Evolutionary conservation across 495 filamentous ascomycete species (phyloP), one percentile per base, ranked within the genome.

Genomic region (Hypoxylon intermedium): DNA sequence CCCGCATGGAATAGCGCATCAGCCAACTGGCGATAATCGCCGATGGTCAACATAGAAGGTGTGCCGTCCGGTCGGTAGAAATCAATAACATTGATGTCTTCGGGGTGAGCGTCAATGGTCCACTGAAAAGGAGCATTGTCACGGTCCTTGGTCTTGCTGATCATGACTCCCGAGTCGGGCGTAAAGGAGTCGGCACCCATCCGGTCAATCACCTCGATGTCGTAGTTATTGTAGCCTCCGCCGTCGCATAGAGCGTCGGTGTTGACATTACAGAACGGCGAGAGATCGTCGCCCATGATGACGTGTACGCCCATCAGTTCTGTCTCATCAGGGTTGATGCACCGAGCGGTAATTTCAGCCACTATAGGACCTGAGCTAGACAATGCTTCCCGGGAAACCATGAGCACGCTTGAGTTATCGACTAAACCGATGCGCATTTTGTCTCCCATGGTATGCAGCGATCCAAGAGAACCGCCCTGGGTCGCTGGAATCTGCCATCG

Each of bases 1-100:
- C 75, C 75, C 2, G 74, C 75, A 48, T 77, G 75, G 71, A 77
- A 77, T 5, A 76, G 45, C 11, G 75, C 75, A 47, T 77, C 75
- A 16, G 68, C 67, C 9, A 77, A 58, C 53, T 77, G 75, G 7
- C 75, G 68, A 43, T 77, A 77, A 37, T 77, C 75, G 18, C 74
- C 75, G 9, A 76, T 58, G 1, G 67, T 73, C 31, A 74, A 53
- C 56, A 47, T 63, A 5, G 57, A 38, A 11, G 64, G 42, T 3
- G 69, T 63, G 23, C 71, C 71, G 26, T 72, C 65, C 12, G 71
- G 71, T 2, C 71, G 47, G 61, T 68, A 65, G 60, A 70, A 74
- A 15, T 74, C 69, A 7, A 70, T 55, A 3, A 72, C 62, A 37
- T 65, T 42, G 46, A 74, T 70, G 30, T 76, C 75, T 38, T 77